A percentile compares a stretch with the other conserved stretches of the same genome.
phyloP scores from a whole-genome alignment of 2,329 filamentous ascomycete species.

The Pleurostoma richardsiae region DNA sequence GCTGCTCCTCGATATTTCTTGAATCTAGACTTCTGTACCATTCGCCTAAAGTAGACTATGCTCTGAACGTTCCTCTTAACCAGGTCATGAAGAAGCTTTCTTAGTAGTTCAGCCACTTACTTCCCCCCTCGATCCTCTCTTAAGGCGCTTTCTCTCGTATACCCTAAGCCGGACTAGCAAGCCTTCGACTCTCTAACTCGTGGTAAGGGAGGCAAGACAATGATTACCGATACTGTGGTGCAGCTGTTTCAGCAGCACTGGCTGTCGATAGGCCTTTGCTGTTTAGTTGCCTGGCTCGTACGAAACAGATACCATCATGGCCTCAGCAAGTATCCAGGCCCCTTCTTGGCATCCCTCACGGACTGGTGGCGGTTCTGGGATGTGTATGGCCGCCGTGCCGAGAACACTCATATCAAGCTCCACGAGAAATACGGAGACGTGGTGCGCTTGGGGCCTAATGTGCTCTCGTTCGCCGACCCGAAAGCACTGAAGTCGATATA shows the following conservation, averaged over 20 bases:
- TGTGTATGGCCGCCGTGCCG: slow-evolving; percentile 58
- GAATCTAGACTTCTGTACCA: too few species aligned
- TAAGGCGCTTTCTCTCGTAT: too few species aligned
- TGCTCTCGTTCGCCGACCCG: slow-evolving; percentile 39
- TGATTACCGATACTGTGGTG: slow-evolving; percentile 27
- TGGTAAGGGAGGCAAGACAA: slow-evolving; percentile 9
- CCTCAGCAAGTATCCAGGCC: slow-evolving; percentile 68
- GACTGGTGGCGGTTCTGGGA: slow-evolving; percentile 73
- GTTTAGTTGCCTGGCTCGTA: slow-evolving; percentile 34
- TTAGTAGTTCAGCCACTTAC: too few species aligned
- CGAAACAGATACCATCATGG: slow-evolving; percentile 49
- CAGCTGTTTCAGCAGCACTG: slow-evolving; percentile 35
- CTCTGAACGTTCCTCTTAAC: too few species aligned
- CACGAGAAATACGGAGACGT: slow-evolving; percentile 28
- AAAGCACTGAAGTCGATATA: slow-evolving; percentile 72
- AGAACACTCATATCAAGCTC: slow-evolving; percentile 62
- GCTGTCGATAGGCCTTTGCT: slow-evolving; percentile 27
- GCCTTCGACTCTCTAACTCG: too few species aligned
- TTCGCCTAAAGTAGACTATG: too few species aligned
- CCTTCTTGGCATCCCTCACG: slow-evolving; percentile 60
- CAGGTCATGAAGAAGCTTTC: too few species aligned
- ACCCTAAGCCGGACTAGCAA: too few species aligned
- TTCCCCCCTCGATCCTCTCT: too few species aligned
- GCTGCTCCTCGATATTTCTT: too few species aligned
- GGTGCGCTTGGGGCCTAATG: slow-evolving; percentile 30